These are phyloP conservation scores for Clonostachys solani DNA, from an alignment of 2,329 filamentous ascomycete species.

Conservation along the genomic window DNA sequence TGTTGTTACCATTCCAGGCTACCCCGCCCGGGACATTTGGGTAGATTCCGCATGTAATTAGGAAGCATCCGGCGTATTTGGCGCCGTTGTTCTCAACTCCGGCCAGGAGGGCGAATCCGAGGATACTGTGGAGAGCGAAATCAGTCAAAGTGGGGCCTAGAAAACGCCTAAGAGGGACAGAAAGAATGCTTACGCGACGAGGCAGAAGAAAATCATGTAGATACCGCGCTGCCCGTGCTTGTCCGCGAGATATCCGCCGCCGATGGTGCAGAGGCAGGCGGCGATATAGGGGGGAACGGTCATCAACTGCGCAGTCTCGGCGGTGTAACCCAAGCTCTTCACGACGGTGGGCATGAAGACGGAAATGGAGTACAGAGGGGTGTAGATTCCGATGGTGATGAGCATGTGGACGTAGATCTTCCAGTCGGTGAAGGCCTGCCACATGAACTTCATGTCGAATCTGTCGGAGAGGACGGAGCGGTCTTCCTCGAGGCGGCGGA, in stretches of 20 bases:
- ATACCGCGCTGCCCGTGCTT: conserved; percentile 26
- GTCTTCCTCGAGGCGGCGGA: conserved; percentile 35
- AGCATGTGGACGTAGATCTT: conserved; percentile 50
- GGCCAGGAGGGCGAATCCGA: conserved; percentile 24
- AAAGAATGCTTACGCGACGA: conserved; percentile 21
- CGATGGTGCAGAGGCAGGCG: conserved; percentile 27
- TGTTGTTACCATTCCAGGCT: conserved; percentile 57
- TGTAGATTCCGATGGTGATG: conserved; percentile 56
- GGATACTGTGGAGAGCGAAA: conserved; percentile 12
- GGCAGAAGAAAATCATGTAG: conserved; percentile 29
- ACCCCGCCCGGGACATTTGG: conserved; percentile 51
- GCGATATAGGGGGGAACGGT: conserved; percentile 29
- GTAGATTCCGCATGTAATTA: conserved; percentile 35
- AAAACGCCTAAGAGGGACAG: not conserved
- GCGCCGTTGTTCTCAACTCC: conserved; percentile 25
- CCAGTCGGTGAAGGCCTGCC: conserved; percentile 50
- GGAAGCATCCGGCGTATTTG: conserved; percentile 43
- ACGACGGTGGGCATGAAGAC: conserved; percentile 31
- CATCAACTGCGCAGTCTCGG: conserved; percentile 30
- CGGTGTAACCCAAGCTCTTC: conserved; percentile 26
- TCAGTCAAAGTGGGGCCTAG: not conserved
- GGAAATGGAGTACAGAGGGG: conserved; percentile 29
- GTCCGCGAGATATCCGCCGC: conserved; percentile 37
- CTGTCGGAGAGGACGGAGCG: conserved; percentile 47
- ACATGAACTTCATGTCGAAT: conserved; percentile 50